Conservation (phyloP, 331 rosid genomes). For the Ulmus americana region DNA sequence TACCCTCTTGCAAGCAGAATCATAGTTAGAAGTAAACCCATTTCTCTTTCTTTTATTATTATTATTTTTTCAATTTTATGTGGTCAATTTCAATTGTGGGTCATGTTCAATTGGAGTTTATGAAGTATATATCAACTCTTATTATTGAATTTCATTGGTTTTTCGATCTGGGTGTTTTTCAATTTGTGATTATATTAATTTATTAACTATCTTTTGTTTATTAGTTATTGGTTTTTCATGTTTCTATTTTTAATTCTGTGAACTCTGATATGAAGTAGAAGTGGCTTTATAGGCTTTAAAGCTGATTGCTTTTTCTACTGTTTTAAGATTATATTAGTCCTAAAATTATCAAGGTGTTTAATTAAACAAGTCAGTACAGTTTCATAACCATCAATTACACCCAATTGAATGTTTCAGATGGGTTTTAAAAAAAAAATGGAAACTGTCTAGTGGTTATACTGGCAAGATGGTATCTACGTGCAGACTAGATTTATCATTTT, state of each 20-base stretch:
- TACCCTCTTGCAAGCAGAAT: slow-evolving; percentile 80
- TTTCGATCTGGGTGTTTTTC: slow-evolving; percentile 1
- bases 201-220: not conserved
- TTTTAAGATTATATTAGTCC: too few species aligned
- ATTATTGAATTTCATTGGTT: not conserved
- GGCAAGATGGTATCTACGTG: too few species aligned
- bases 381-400: too few species aligned
- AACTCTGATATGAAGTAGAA: not conserved
- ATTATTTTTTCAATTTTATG: not conserved
- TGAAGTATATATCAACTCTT: not conserved
- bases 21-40: slow-evolving; percentile 45
- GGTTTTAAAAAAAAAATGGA: too few species aligned
- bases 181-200: not conserved
- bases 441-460: too few species aligned
- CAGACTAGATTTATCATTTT: too few species aligned
- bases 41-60: not conserved
- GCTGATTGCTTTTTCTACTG: too few species aligned
- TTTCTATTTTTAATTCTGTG: not conserved
- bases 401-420: too few species aligned
- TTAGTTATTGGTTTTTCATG: not conserved
- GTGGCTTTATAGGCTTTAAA: too few species aligned
- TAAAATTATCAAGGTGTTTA: too few species aligned
- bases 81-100: slow-evolving; percentile 1
- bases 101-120: not conserved
- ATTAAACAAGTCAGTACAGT: too few species aligned